A percentile compares a stretch with the other conserved stretches of the same genome.
phyloP scores from a whole-genome alignment of 75 land plant genomes.

The Adiantum capillusveneris region DNA sequence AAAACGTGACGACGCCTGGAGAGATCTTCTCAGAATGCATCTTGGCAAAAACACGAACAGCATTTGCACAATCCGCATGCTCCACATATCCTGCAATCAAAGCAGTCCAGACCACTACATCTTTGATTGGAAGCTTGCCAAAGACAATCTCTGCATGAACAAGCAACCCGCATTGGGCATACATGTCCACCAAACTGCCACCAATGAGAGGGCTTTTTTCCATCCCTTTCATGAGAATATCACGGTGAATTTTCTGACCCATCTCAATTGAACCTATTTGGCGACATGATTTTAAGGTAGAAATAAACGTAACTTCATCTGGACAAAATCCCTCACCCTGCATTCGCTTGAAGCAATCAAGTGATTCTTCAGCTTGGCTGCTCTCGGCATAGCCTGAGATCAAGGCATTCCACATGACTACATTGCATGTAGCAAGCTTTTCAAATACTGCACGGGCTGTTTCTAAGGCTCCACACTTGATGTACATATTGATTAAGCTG shows the following conservation, averaged over 20 bases:
- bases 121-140: conserved; percentile 35
- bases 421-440: conserved; percentile 29
- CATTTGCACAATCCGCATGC: neutral
- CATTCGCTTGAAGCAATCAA: conserved; percentile 33
- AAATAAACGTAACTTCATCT: conserved; percentile 45
- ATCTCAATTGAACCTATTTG: conserved; percentile 25
- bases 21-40: neutral
- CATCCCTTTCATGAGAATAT: conserved; percentile 17
- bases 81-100: neutral
- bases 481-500: conserved; percentile 38
- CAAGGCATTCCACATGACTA: conserved; percentile 49
- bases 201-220: conserved; percentile 34
- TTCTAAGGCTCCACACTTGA: conserved; percentile 15
- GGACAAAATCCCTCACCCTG: conserved; percentile 30
- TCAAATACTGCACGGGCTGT: conserved; percentile 47
- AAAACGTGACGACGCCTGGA: neutral
- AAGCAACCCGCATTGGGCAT: conserved; percentile 39
- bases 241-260: conserved; percentile 45
- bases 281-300: conserved; percentile 55
- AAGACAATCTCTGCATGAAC: conserved; percentile 35
- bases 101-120: conserved; percentile 55
- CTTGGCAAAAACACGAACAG: neutral
- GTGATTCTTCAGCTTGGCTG: conserved; percentile 27
- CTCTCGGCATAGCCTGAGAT: conserved; percentile 51
- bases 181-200: conserved; percentile 38